These are phyloP conservation scores for Polysphondylium violaceum DNA, from an alignment of 78 protist genomes.

Conservation along the genomic window DNA sequence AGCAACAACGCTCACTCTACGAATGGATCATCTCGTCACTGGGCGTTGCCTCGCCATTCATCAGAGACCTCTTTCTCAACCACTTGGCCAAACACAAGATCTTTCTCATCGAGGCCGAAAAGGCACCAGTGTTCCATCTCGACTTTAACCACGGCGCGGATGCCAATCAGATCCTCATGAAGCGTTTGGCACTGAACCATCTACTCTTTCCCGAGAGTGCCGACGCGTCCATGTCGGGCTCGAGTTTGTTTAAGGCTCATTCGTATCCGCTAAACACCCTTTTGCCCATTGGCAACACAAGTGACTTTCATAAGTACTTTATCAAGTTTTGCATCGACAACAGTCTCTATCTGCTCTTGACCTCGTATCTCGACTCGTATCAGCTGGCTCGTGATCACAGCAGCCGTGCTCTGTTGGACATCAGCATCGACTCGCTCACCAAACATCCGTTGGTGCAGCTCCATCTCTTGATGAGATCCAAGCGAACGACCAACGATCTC, in stretches of 20 bases:
- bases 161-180: slow-evolving; percentile 1
- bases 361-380: slow-evolving; percentile 39
- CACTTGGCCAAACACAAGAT: slow-evolving; percentile 57
- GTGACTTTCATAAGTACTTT: slow-evolving; percentile 56
- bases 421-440: not conserved
- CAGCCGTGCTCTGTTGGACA: slow-evolving; percentile 13
- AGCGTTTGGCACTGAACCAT: slow-evolving; percentile 28
- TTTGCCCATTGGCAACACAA: slow-evolving; percentile 31
- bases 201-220: slow-evolving; percentile 48
- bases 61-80: slow-evolving; percentile 42
- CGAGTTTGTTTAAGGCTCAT: slow-evolving; percentile 28
- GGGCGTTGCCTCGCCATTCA: slow-evolving; percentile 13
- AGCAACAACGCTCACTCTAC: slow-evolving; percentile 11
- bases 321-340: slow-evolving; percentile 51
- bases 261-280: slow-evolving; percentile 30
- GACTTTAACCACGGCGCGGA: not conserved
- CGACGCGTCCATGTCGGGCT: not conserved
- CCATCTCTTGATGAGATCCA: too few species aligned
- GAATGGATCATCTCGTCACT: slow-evolving; percentile 23
- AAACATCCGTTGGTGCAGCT: not conserved
- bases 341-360: slow-evolving; percentile 9
- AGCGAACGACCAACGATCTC: too few species aligned
- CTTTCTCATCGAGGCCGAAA: slow-evolving; percentile 25
- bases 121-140: slow-evolving; percentile 22
- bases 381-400: not conserved